Base-by-base conservation (phyloP, 306 rosid species). In the Medicago arabica region DNA sequence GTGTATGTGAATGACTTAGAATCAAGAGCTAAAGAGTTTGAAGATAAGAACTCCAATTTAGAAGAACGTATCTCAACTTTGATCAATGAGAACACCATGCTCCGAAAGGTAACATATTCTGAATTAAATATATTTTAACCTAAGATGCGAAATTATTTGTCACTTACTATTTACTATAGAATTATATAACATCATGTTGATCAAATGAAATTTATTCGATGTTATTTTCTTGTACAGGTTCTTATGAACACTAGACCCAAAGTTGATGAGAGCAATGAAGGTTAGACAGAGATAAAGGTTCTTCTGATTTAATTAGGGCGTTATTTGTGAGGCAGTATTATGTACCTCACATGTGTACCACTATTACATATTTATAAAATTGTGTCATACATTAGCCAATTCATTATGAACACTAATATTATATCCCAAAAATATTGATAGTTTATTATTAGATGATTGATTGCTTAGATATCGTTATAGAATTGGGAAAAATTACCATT, bases 61-160 rank as follows among this genome's bases (percentile, higher is more conserved):
- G 93, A 90, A 82, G 97, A 90, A 19, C 80, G 85, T 28, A 89
- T 92, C 74, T 90, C 97, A 4, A 92, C 97, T 23, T 78, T 90
- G 57, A 66, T 75, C 59, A 89, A 89, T 67, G 94, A 89, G 53
- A 89, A 89, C 81, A 49, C 85, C 44, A 87, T 87, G 94, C 89
- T 87, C 15, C 81, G 91, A 0, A 89, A 87, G 89, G 91, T 87
- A 36, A 73, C 66, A 43, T 68, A 3, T 8, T 40, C 7, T 36
- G 3, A 67, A 43, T 16, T 9, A 1, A 13, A 36, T 16, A 15
- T 21, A 8, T 34, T 63, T 60, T 44, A 16, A 25, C 16, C 21
- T 40, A 13, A 19, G 0, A 19, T 15, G 41, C 8, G 2, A 15
- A 28, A 73, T 10, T 17, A 25, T 16, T 17, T 16, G 59, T 28